Conservation (phyloP, 371 early-diverging fungal species). For the Mortierella sp. region DNA sequence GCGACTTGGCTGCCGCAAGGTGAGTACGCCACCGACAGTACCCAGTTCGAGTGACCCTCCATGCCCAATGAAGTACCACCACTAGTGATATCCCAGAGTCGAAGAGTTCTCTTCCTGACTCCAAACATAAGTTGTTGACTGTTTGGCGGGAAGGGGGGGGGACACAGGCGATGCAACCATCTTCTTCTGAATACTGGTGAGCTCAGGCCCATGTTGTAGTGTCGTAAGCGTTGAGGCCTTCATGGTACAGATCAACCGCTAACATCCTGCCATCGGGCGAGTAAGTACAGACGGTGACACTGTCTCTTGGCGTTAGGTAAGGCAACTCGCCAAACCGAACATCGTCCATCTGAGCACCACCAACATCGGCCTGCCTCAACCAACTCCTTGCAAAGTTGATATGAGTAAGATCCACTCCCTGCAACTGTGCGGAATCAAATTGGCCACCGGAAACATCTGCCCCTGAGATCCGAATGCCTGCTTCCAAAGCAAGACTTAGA, state of each 20-base stretch:
- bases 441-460: not conserved
- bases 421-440: conserved; percentile 1
- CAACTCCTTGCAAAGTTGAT: not conserved
- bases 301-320: not conserved
- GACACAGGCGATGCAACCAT: no score
- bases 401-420: not conserved
- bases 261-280: not conserved
- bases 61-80: no score
- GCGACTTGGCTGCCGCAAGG: not conserved
- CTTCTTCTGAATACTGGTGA: not conserved
- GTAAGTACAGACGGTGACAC: not conserved
- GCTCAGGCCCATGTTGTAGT: not conserved
- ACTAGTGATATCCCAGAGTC: no score
- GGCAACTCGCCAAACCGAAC: conserved; percentile 7
- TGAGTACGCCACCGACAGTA: not conserved
- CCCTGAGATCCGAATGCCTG: conserved; percentile 5
- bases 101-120: not conserved
- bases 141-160: no score
- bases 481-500: not conserved
- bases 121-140: no score
- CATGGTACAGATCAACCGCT: not conserved
- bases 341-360: not conserved
- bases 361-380: not conserved
- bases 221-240: not conserved
- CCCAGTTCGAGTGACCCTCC: no score